Percentiles rank a stretch among this genome's conserved stretches.
Evolutionary conservation across 73 alveolate species (phyloP).

Genomic region (Paramecium octaurelia): DNA sequence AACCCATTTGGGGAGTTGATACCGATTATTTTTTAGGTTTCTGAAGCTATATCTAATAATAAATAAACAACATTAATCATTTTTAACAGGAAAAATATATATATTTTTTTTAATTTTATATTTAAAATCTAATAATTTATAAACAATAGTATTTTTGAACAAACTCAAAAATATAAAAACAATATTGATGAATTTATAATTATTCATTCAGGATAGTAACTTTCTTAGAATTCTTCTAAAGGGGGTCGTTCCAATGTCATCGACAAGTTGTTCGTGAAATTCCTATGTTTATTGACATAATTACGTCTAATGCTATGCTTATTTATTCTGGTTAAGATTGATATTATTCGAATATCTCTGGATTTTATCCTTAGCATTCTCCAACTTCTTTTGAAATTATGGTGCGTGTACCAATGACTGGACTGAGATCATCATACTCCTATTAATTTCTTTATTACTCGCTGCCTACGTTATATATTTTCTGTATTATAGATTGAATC

Average conservation of each 20-base stretch:
- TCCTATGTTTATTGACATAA: neutral
- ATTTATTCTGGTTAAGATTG: neutral
- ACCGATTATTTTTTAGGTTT: neutral
- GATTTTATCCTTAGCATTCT: neutral
- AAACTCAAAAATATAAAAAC: neutral
- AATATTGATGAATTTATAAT: neutral
- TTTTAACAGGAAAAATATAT: neutral
- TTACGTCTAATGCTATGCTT: slow-evolving; percentile 1
- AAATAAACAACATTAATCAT: neutral
- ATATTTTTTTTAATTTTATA: neutral
- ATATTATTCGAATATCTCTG: neutral
- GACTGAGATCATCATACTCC: slow-evolving; percentile 46
- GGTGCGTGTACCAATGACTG: slow-evolving; percentile 23
- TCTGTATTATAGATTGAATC: neutral
- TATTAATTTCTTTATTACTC: neutral
- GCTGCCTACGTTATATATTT: neutral
- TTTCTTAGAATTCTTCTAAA: neutral
- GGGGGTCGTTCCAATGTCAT: slow-evolving; percentile 41
- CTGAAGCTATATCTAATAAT: neutral
- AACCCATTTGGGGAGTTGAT: slow-evolving; percentile 26
- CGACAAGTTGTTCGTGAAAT: slow-evolving; percentile 30
- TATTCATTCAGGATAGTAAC: neutral
- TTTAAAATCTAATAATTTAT: neutral
- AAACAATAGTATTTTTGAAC: neutral
- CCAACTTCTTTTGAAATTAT: slow-evolving; percentile 18